Percentiles rank a stretch among this genome's conserved stretches.
These are phyloP conservation scores for Sordaria brevicollis DNA, from an alignment of 495 filamentous ascomycete genomes.

Conservation along the genomic window DNA sequence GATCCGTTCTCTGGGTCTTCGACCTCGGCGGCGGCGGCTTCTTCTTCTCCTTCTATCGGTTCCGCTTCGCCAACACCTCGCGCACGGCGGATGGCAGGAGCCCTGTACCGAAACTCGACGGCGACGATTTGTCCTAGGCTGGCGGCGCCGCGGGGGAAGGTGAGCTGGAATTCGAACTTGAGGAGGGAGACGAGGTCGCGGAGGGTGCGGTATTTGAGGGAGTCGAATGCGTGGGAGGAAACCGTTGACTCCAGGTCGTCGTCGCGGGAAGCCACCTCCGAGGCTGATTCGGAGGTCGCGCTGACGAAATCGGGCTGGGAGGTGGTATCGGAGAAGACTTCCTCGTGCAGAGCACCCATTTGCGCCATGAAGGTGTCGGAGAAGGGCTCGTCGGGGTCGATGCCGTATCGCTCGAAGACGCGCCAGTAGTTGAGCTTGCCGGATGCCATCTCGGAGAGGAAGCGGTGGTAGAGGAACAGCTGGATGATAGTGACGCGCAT, in stretches of 20 bases:
- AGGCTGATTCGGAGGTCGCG: conserved; percentile 24
- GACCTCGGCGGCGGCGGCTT: conserved; percentile 20
- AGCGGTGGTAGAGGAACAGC: conserved; percentile 82
- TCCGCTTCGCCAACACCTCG: too few species aligned
- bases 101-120: conserved; percentile 49
- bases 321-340: conserved; percentile 35
- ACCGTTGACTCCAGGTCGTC: background rate
- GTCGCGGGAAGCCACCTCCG: background rate
- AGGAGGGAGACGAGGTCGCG: conserved; percentile 29
- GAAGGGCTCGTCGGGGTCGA: conserved; percentile 55
- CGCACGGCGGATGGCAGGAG: conserved; percentile 3
- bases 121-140: conserved; percentile 47
- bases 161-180: conserved; percentile 38
- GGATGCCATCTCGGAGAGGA: conserved; percentile 64
- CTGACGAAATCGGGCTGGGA: conserved; percentile 5
- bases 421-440: conserved; percentile 55
- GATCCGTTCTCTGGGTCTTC: conserved; percentile 24
- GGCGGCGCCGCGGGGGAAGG: conserved; percentile 41
- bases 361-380: conserved; percentile 73
- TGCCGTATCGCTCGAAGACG: conserved; percentile 58
- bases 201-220: conserved; percentile 28
- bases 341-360: conserved; percentile 57
- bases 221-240: background rate
- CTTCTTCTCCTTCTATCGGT: background rate
- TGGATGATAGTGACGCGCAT: conserved; percentile 74